Evolutionary conservation across 306 rosid genomes (phyloP).

Genomic region (Begonia masoniana): DNA sequence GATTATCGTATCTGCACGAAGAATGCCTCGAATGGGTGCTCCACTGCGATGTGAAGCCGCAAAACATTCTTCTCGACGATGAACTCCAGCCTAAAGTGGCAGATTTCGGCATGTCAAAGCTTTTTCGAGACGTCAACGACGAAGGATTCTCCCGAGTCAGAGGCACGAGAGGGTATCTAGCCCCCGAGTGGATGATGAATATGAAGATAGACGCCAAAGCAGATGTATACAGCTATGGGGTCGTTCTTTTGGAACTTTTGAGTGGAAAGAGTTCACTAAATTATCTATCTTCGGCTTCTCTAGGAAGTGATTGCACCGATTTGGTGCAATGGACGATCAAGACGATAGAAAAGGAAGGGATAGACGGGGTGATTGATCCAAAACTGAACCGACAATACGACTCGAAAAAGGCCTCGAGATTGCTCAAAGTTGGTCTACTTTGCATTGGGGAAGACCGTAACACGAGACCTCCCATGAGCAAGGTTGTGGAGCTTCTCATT

Average conservation of each 20-base stretch:
- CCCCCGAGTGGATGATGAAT: conserved; percentile 37
- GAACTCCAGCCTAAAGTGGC: conserved; percentile 19
- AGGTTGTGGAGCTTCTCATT: conserved; percentile 21
- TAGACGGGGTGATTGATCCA: conserved; percentile 16
- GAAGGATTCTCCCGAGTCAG: conserved; percentile 18
- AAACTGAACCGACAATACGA: conserved; percentile 6
- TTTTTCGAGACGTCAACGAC: conserved; percentile 16
- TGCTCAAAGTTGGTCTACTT: conserved; percentile 18
- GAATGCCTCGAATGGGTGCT: conserved; percentile 37
- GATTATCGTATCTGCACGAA: conserved; percentile 32
- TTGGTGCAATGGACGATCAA: conserved; percentile 20
- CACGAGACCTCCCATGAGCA: conserved; percentile 30
- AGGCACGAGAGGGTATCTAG: conserved; percentile 33
- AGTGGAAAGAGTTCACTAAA: conserved; percentile 22
- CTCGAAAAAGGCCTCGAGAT: conserved; percentile 7
- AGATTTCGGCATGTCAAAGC: conserved; percentile 36
- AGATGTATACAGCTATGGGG: conserved; percentile 36
- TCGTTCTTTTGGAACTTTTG: conserved; percentile 25
- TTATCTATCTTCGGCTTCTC: background rate
- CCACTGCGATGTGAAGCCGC: conserved; percentile 33
- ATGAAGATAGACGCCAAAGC: conserved; percentile 26
- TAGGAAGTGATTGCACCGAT: conserved; percentile 5
- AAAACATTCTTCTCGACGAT: conserved; percentile 24
- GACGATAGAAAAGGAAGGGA: conserved; percentile 14
- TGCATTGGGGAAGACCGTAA: conserved; percentile 25